These are phyloP conservation scores for Trichoderma atroviride DNA, from an alignment of 2,329 filamentous ascomycete genomes.

Conservation along the genomic window DNA sequence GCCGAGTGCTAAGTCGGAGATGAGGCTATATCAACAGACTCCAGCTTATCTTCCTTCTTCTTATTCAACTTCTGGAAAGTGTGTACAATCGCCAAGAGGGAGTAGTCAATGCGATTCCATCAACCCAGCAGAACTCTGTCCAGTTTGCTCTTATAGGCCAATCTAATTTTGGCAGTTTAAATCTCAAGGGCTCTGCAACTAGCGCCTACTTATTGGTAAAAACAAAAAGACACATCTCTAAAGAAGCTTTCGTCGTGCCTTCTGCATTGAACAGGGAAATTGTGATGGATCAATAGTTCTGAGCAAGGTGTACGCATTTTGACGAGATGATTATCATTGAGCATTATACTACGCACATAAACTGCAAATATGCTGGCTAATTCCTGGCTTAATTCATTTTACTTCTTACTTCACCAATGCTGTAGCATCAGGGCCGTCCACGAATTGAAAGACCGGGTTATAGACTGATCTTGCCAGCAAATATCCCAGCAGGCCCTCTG, in stretches of 20 bases:
- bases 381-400: not conserved
- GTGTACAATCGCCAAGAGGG: not conserved
- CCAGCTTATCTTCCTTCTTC: not conserved
- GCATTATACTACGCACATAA: not conserved
- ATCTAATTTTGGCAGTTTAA: too few species aligned
- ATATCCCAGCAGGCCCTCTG: constrained; percentile 2
- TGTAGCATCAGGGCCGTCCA: not conserved
- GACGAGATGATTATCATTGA: not conserved
- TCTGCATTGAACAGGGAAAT: not conserved
- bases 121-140: too few species aligned
- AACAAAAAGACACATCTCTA: not conserved
- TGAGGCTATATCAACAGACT: not conserved
- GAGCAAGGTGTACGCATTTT: not conserved
- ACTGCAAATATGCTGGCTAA: not conserved
- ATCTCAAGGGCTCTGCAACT: not conserved
- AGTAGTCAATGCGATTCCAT: not conserved
- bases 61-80: not conserved
- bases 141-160: too few species aligned
- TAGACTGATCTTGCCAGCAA: constrained; percentile 18
- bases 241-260: not conserved
- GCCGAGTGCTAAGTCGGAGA: too few species aligned
- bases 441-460: constrained; percentile 12
- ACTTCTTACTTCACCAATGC: not conserved
- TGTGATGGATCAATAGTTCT: not conserved
- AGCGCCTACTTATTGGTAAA: not conserved